Base-by-base conservation (phyloP, 176 grass and related monocot species). In the Eragrostis curvula region DNA sequence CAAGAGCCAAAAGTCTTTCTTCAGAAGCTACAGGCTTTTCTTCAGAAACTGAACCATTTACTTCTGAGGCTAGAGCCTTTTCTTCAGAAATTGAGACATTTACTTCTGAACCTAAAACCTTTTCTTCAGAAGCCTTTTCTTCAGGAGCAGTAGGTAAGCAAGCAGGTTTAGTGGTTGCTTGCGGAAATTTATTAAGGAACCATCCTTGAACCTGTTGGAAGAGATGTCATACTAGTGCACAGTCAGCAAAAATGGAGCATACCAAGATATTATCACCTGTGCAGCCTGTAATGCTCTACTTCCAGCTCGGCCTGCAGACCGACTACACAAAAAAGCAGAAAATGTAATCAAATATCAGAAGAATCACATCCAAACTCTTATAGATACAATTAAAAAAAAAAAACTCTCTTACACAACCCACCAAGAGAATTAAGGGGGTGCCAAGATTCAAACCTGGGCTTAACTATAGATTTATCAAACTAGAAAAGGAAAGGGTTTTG, bases 121-220 rank as follows among this genome's bases (percentile, higher is more conserved):
- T 86, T 81, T 87, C 83, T 77, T 89, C 80, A 32, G 80, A 83
- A n/a, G 23, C 56, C 56, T 59, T 59, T 12, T 59, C n/a, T 60
- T 60, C 57, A 27, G 57, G 24, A 78, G 76, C 42, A 83, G 68
- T 51, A 60, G 61, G 75, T 68, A 79, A 65, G 66, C 40, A 53
- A 59, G 79, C 49, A 67, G 42, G 44, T 80, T 72, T 88, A 80
- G 28, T 56, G n/a, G 53, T 48, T 47, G 66, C 64, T 71, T 24
- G 64, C 20, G 79, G 79, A 66, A 89, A 68, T 44, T 84, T 92
- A 67, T 77, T 61, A 74, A 77, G 80, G 50, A 92, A 87, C 90
- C 90, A 92, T 66, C 71, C 75, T 73, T 77, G 75, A 84, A 92
- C 87, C 90, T 92, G 72, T 77, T 30, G 28, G 70, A 80, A 86